Conservation (phyloP, 2,329 filamentous ascomycete genomes). For the Verticillium isaacii region DNA sequence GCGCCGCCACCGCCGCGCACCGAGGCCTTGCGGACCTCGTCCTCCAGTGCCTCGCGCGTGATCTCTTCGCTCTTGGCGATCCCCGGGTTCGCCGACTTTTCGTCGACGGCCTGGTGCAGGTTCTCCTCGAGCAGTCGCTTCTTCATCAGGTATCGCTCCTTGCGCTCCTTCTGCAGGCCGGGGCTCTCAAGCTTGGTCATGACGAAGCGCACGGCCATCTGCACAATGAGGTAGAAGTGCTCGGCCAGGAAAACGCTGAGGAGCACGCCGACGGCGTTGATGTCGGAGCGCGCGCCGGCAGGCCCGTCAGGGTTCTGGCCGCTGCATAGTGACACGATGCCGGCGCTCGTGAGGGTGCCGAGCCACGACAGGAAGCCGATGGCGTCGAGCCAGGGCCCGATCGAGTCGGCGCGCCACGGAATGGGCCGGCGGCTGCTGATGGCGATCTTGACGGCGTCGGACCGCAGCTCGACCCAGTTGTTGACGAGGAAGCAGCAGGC, state of each 20-base stretch:
- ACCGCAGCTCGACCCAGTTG: conserved; percentile 92
- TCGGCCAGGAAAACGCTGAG: conserved; percentile 81
- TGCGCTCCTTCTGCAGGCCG: conserved; percentile 78
- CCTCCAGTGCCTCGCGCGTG: conserved; percentile 60
- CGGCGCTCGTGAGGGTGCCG: conserved; percentile 80
- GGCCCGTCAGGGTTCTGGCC: conserved; percentile 68
- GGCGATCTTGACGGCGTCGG: conserved; percentile 92
- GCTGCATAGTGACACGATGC: conserved; percentile 85
- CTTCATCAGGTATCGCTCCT: conserved; percentile 74
- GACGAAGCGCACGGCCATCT: conserved; percentile 65
- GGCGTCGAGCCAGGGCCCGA: conserved; percentile 85
- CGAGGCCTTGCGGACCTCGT: conserved; percentile 50
- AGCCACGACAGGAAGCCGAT: conserved; percentile 91
- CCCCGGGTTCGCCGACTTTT: conserved; percentile 40
- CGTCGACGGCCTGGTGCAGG: conserved; percentile 52
- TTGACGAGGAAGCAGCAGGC: conserved; percentile 85
- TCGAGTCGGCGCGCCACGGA: conserved; percentile 86
- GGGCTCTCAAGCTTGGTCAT: conserved; percentile 81
- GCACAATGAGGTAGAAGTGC: conserved; percentile 79
- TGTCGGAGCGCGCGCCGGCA: conserved; percentile 61
- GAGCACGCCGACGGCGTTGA: conserved; percentile 76
- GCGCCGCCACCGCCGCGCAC: conserved; percentile 42
- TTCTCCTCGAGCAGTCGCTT: conserved; percentile 75
- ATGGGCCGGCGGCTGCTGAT: conserved; percentile 83
- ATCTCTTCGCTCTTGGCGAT: conserved; percentile 56